Evolutionary conservation across 441 rosid genomes (phyloP), one percentile per base, ranked within the genome.

Genomic region (Gossypium schwendimanii): DNA sequence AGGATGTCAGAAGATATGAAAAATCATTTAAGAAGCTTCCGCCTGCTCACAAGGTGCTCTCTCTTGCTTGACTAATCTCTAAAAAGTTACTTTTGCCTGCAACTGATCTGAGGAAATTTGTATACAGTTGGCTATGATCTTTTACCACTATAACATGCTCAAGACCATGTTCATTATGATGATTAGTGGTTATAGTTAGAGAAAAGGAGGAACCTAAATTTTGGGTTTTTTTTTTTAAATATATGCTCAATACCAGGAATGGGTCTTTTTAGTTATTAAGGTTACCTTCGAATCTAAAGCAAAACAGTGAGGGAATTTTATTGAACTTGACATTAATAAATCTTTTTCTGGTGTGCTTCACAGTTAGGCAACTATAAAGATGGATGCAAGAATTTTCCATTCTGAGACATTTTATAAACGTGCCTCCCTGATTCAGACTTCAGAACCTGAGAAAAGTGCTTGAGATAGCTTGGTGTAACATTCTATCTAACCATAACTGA

Each of bases 1-100:
- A 91, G 75, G 99, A 91, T 87, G 87, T 95, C 61, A 88, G 77
- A 67, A 81, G 88, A 85, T 91, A 84, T 78, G 98, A 95, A 83
- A 84, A 88, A 82, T 91, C 90, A 53, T 92, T 79, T 63, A 84
- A 77, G 78, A 92, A 90, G 89, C 41, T 59, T 26, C 41, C 18
- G 6, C 63, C 63, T 59, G 10, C 63, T 26, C 63, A 59, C 63
- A 59, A 88, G 93, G 99, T 91, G 68, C 18, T 33, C 44, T 24
- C 50, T 50, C 65, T 58, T 45, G 66, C 59, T 33, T 70, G 10
- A 14, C 21, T 66, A 55, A 41, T 24, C 18, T 14, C 65, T 68
- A 17, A 26, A 14, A 47, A 9, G 5, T 28, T 26, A 18, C 12
- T 54, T 10, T 59, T 59, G 8, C 18, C 12, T 24, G 20, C 67